Percentiles rank a stretch among this genome's conserved stretches.
These are phyloP conservation scores for Dioscorea zingiberensis DNA, from an alignment of 106 monocot species.

Conservation along the genomic window DNA sequence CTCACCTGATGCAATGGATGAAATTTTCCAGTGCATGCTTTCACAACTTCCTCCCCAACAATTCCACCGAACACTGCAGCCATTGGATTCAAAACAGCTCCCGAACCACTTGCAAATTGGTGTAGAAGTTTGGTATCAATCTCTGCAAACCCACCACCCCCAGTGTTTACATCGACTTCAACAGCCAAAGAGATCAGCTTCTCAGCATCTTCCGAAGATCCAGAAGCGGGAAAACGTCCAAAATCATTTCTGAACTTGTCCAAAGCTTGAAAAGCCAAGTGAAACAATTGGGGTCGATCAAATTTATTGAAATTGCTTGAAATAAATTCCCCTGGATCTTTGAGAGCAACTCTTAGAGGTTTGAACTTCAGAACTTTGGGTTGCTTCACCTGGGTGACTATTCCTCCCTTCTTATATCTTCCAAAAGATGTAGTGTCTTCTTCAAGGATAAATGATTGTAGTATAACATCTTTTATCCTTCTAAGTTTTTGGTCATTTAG, in stretches of 20 bases:
- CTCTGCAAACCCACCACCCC: conserved; percentile 31
- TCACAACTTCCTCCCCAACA: conserved; percentile 67
- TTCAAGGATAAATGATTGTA: conserved; percentile 56
- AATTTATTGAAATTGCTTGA: conserved; percentile 58
- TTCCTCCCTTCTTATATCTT: conserved; percentile 48
- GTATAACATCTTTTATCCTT: conserved; percentile 46
- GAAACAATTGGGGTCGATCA: conserved; percentile 45
- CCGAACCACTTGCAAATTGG: conserved; percentile 58
- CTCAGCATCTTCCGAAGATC: conserved; percentile 50
- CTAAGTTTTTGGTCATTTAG: conserved; percentile 76
- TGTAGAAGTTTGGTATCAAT: conserved; percentile 44
- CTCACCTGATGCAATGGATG: conserved; percentile 67
- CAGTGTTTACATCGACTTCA: conserved; percentile 32
- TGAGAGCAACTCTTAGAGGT: conserved; percentile 42
- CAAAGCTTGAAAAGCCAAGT: conserved; percentile 65
- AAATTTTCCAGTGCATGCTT: conserved; percentile 74
- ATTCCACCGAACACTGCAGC: conserved; percentile 78
- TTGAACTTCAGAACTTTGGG: conserved; percentile 49
- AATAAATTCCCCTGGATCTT: conserved; percentile 58
- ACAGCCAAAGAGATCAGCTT: conserved; percentile 30
- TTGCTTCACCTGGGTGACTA: conserved; percentile 62
- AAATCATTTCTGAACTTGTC: conserved; percentile 43
- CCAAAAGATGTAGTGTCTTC: conserved; percentile 60
- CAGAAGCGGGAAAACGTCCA: conserved; percentile 52
- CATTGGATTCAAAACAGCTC: conserved; percentile 71